Conservation (phyloP, 2,329 filamentous ascomycete genomes). For the Diaporthe helianthi region DNA sequence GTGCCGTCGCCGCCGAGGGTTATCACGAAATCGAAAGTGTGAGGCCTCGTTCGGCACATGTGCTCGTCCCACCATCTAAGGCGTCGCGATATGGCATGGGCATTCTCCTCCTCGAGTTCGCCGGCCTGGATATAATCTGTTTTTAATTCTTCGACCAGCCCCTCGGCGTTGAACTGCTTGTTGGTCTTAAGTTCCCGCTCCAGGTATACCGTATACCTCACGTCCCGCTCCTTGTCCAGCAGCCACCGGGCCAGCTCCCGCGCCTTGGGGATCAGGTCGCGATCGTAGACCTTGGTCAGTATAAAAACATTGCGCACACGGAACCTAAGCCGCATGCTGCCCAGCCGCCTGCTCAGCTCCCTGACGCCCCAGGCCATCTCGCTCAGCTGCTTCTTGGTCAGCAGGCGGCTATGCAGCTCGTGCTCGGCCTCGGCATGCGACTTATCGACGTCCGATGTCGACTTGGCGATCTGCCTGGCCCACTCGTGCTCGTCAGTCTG, state of each 20-base stretch:
- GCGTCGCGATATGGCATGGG: constrained; percentile 53
- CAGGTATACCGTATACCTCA: constrained; percentile 80
- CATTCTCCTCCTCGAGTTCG: constrained; percentile 45
- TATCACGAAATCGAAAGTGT: constrained; percentile 92
- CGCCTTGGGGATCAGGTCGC: constrained; percentile 78
- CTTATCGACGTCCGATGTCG: constrained; percentile 43
- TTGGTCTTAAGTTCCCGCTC: constrained; percentile 77
- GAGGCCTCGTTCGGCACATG: constrained; percentile 78
- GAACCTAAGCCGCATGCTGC: constrained; percentile 82
- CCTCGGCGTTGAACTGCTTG: constrained; percentile 75
- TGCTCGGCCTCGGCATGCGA: constrained; percentile 39
- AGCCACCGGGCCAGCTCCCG: constrained; percentile 83
- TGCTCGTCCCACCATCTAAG: constrained; percentile 84
- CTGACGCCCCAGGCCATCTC: constrained; percentile 98
- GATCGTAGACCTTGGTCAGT: constrained; percentile 90
- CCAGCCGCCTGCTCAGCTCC: constrained; percentile 85
- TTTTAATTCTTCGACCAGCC: constrained; percentile 69
- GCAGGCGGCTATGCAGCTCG: constrained; percentile 68
- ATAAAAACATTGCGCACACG: constrained; percentile 85
- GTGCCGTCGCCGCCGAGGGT: constrained; percentile 96
- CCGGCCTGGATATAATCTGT: constrained; percentile 46
- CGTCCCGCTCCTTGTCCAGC: constrained; percentile 71
- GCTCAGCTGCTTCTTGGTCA: constrained; percentile 93
- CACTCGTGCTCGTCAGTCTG: constrained; percentile 65
- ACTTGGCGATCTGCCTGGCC: constrained; percentile 56